Percentiles rank a stretch among this genome's conserved stretches.
Conservation (phyloP, 495 filamentous ascomycete species). For the Podospora conica region DNA sequence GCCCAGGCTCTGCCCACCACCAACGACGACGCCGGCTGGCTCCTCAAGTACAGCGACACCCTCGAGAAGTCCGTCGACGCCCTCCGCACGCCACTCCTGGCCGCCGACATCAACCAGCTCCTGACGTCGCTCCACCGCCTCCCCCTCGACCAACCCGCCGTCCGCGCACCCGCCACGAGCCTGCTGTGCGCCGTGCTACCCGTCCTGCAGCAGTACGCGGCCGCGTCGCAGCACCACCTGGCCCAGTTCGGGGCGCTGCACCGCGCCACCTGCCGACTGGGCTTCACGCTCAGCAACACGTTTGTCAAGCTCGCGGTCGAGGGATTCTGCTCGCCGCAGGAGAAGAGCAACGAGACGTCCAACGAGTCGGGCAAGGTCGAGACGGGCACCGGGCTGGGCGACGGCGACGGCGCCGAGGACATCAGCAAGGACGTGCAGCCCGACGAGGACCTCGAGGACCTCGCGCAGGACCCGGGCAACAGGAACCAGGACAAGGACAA, state of each 20-base stretch:
- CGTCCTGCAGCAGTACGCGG: conserved; percentile 65
- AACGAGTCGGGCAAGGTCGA: conserved; percentile 72
- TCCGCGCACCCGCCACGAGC: conserved; percentile 46
- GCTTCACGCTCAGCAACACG: conserved; percentile 63
- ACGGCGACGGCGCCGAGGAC: conserved; percentile 90
- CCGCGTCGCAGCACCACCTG: conserved; percentile 50
- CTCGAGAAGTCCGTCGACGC: conserved; percentile 51
- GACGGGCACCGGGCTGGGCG: conserved; percentile 91
- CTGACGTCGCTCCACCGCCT: conserved; percentile 45
- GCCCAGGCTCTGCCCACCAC: conserved; percentile 39
- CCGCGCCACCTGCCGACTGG: conserved; percentile 61
- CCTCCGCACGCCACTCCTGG: conserved; percentile 52
- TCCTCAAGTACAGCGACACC: conserved; percentile 53
- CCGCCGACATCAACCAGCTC: conserved; percentile 38
- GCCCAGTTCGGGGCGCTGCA: conserved; percentile 53
- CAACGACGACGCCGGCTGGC: conserved; percentile 55
- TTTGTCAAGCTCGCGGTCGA: conserved; percentile 70
- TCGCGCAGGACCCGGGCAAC: conserved; percentile 73
- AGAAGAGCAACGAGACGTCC: conserved; percentile 61
- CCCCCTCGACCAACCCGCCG: conserved; percentile 36
- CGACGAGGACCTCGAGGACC: conserved; percentile 87
- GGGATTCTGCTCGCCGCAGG: conserved; percentile 85
- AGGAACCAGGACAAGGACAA: conserved; percentile 59
- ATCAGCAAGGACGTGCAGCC: conserved; percentile 94
- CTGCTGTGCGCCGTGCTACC: conserved; percentile 63